These are phyloP conservation scores for Ramichloridium luteum DNA, from an alignment of 2,329 filamentous ascomycete species.

Conservation along the genomic window DNA sequence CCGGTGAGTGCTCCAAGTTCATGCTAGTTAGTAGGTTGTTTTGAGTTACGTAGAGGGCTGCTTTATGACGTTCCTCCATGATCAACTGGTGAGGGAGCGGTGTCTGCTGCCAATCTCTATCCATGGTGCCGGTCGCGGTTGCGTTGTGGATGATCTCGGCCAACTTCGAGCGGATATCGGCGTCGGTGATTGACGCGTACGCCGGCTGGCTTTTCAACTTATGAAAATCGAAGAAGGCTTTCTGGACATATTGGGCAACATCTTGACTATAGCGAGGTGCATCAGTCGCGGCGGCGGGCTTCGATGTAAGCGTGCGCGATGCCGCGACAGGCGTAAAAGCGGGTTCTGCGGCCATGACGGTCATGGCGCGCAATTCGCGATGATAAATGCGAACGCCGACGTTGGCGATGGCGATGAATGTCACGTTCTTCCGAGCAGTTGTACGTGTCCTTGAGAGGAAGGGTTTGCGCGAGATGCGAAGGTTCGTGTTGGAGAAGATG, in stretches of 20 bases:
- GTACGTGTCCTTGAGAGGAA: no score
- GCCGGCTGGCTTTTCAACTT: slow-evolving; percentile 33
- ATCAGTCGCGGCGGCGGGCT: not conserved
- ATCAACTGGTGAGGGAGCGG: slow-evolving; percentile 79
- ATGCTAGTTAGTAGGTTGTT: slow-evolving; percentile 20
- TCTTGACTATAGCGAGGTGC: slow-evolving; percentile 1
- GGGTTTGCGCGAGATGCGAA: no score
- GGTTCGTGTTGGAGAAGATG: no score
- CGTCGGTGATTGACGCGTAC: slow-evolving; percentile 30
- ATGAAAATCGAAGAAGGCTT: slow-evolving; percentile 62
- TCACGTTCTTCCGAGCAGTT: no score
- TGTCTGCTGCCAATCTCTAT: slow-evolving; percentile 70
- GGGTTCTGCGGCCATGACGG: slow-evolving; percentile 22
- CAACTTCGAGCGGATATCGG: slow-evolving; percentile 72
- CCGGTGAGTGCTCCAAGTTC: slow-evolving; percentile 8
- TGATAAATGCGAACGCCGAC: no score
- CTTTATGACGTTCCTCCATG: slow-evolving; percentile 49
- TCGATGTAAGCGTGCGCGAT: slow-evolving; percentile 27
- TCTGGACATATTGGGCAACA: slow-evolving; percentile 77
- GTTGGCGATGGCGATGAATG: no score
- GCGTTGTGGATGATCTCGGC: slow-evolving; percentile 76
- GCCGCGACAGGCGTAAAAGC: slow-evolving; percentile 37
- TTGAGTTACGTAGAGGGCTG: slow-evolving; percentile 26
- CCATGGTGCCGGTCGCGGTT: slow-evolving; percentile 53
- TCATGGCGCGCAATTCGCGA: no score